Evolutionary conservation across 148 eudicot species (phyloP).

Genomic region (Amaranthus palmeri): DNA sequence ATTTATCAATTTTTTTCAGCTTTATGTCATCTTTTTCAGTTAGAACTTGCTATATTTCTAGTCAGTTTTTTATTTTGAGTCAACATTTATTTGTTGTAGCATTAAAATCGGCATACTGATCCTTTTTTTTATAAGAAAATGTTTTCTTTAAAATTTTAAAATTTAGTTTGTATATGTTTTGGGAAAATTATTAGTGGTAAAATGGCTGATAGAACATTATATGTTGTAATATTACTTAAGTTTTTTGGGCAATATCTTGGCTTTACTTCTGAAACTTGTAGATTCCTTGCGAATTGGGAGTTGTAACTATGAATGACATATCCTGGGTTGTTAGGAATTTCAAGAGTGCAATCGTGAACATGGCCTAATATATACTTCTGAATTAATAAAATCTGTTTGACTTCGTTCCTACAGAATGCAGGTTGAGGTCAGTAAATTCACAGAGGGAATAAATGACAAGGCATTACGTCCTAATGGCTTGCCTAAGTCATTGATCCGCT

Average conservation of each 20-base stretch:
- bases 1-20: too few relatives aligned
- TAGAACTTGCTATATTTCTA: too few relatives aligned
- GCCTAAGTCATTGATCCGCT: conserved; percentile 84
- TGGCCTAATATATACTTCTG: not conserved
- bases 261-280: not conserved
- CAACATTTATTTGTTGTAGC: too few relatives aligned
- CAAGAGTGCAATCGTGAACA: not conserved
- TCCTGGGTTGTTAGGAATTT: not conserved
- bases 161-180: too few relatives aligned
- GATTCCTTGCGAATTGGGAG: not conserved
- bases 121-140: too few relatives aligned
- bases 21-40: too few relatives aligned
- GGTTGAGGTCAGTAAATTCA: conserved; percentile 97
- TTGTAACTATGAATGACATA: not conserved
- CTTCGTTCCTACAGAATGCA: conserved; percentile 68
- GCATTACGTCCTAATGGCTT: conserved; percentile 88
- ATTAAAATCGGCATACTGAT: too few relatives aligned
- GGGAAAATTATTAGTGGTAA: too few relatives aligned
- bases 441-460: conserved; percentile 85
- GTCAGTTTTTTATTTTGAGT: too few relatives aligned
- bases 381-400: not conserved
- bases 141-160: too few relatives aligned
- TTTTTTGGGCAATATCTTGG: not conserved
- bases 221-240: not conserved
- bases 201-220: too few relatives aligned